Evolutionary conservation across 441 rosid genomes (phyloP), one percentile per base, ranked within the genome.

Genomic region (Pelargonium fulgidum): DNA sequence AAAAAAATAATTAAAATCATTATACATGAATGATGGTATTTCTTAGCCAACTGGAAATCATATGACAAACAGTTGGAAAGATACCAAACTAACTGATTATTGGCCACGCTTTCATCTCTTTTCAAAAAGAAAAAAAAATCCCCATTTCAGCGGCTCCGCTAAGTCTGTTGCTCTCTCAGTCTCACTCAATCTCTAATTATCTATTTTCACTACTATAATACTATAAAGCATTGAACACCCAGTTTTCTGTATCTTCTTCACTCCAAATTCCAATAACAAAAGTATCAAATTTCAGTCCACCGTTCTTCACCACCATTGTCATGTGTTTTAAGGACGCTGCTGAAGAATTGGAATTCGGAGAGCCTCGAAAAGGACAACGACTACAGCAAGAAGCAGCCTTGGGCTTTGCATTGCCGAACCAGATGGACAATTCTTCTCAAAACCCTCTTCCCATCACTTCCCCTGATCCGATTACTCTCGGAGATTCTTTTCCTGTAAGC

Each of bases 321-420:
- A 86, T 88, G 88, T 78, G 86, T 81, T 79, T 81, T 61, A 62
- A 85, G 72, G 89, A 85, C 68, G 75, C 83, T 22, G 81, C 82
- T 71, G 84, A 75, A 69, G 39, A 39, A 66, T 63, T 24, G 33
- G 33, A 26, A 26, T 26, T 26, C 3, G 33, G 33, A 26, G 33
- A 26, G 33, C 29, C 72, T 69, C 12, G 24, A 63, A 39, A 69
- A 56, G 54, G 52, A 41, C 33, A 3, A 26, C 33, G 33, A 26
- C 33, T 26, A 3, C 72, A 73, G n/a, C 62, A 72, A 44, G 58
- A 66, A 33, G 62, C 67, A 75, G 41, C 54, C 76, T 64, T 70
- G 79, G 82, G 76, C 82, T 76, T 76, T 72, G 56, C 84, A 82
- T 73, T 82, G 81, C 61, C 66, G 66, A 72, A 62, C 87, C 85